These are phyloP conservation scores for Mycena rebaudengoi DNA, from an alignment of 768 basidiomycete genomes.

Conservation along the genomic window DNA sequence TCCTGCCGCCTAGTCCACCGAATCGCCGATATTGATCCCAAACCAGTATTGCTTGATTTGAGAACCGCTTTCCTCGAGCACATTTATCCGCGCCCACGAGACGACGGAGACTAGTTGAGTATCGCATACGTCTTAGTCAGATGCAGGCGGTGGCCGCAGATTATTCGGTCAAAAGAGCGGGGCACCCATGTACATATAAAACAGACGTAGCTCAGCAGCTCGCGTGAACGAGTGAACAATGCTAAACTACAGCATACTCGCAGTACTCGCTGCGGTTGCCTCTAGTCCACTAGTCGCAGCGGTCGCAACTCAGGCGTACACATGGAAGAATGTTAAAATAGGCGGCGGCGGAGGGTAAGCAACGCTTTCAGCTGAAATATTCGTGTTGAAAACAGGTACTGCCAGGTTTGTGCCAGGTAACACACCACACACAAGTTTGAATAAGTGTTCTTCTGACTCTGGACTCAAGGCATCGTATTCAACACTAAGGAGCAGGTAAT, in stretches of 20 bases:
- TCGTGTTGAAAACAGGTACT: neutral
- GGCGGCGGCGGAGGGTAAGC: slow-evolving; percentile 37
- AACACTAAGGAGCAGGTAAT: slow-evolving; percentile 60
- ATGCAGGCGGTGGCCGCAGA: slow-evolving; percentile 11
- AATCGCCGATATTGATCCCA: slow-evolving; percentile 20
- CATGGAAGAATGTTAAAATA: slow-evolving; percentile 71
- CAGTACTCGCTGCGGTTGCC: slow-evolving; percentile 38
- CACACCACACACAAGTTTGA: slow-evolving; percentile 57
- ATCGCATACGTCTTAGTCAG: neutral
- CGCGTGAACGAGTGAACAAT: slow-evolving; percentile 30
- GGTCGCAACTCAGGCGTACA: slow-evolving; percentile 51
- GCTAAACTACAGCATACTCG: slow-evolving; percentile 41
- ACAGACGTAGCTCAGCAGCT: neutral
- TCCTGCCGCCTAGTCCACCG: neutral
- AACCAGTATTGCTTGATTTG: neutral
- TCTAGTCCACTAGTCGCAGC: slow-evolving; percentile 42
- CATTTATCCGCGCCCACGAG: slow-evolving; percentile 9
- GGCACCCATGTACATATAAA: slow-evolving; percentile 18
- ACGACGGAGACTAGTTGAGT: neutral
- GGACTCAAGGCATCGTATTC: slow-evolving; percentile 64
- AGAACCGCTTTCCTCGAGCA: neutral
- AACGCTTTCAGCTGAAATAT: neutral
- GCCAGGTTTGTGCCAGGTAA: slow-evolving; percentile 31
- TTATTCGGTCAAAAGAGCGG: slow-evolving; percentile 17
- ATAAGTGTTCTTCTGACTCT: slow-evolving; percentile 27